Evolutionary conservation across 1,284 basidiomycete species (phyloP), one percentile per base, ranked within the genome.

Genomic region (Porodaedalea pini): DNA sequence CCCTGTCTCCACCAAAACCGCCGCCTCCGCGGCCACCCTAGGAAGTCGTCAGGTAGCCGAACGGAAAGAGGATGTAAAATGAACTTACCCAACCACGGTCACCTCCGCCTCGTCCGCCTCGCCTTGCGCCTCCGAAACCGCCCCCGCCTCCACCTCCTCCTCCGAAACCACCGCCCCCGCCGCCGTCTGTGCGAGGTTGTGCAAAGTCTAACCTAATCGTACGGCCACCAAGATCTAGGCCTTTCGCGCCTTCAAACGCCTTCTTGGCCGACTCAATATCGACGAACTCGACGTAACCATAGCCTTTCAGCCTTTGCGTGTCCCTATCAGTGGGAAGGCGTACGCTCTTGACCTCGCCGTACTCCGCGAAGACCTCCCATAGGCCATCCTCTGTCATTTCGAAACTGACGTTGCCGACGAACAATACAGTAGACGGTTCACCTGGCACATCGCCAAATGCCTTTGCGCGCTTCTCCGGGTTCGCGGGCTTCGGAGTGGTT

Each of bases 281-380:
- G 62, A 85, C 84, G 72, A 95, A 98, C 73, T 98, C 94, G 70
- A 98, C 90, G 75, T 99, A 99, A 47, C 88, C 97, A 73, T 96
- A 99, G 67, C 97, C 97, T 75, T 98, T 99, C 57, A 92, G 87
- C 63, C 81, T 82, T 48, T 93, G 94, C 4, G 90, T 83, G 58
- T 99, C 97, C 61, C 91, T 81, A 72, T 99, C 95, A 54, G 94
- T 98, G 29, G 95, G 94, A 56, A 99, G 75, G 62, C 95, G 84
- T 50, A 99, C 93, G 65, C 79, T 89, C 74, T 92, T 90, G 54
- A 98, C 85, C 62, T 90, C 86, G 52, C 95, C 95, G 70, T 87
- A 89, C 69, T 94, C 92, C 64, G 85, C 86, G 73, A 99, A 99
- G 62, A 86, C 80, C 71, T 92, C 87, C 94, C 95, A 98, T 43